Percentiles rank a stretch among this genome's conserved stretches.
Evolutionary conservation across 1,139 yeast species (phyloP).

Genomic region (Yamadazyma songkhlaensis): DNA sequence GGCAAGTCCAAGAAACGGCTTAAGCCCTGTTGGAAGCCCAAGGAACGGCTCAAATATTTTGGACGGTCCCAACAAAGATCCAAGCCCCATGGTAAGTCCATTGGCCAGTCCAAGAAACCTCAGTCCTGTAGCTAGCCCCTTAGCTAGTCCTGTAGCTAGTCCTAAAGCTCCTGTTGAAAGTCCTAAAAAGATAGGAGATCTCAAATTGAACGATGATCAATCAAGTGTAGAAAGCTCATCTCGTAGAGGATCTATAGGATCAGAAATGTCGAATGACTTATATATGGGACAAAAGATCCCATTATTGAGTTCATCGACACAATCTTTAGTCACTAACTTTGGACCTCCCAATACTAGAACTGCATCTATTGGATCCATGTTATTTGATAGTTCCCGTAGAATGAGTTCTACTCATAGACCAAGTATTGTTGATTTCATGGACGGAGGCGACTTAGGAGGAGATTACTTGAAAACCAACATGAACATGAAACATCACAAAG

Average conservation of each 20-base stretch:
- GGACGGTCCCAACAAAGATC: slow-evolving; percentile 11
- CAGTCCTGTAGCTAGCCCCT: too few relatives aligned
- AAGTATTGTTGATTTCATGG: slow-evolving; percentile 25
- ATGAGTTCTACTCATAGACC: slow-evolving; percentile 18
- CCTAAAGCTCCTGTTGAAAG: not conserved
- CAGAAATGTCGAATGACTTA: slow-evolving; percentile 20
- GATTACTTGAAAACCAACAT: slow-evolving; percentile 21
- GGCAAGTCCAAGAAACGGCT: slow-evolving; percentile 9
- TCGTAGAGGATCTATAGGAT: slow-evolving; percentile 23
- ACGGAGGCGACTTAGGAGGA: slow-evolving; percentile 23
- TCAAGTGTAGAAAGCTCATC: slow-evolving; percentile 14
- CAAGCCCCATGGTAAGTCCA: slow-evolving; percentile 11
- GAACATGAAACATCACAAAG: slow-evolving; percentile 1
- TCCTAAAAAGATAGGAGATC: not conserved
- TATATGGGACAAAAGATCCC: slow-evolving; percentile 42
- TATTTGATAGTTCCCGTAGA: slow-evolving; percentile 23
- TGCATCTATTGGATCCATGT: slow-evolving; percentile 27
- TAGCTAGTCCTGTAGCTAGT: not conserved
- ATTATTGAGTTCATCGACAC: slow-evolving; percentile 28
- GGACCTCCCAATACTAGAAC: slow-evolving; percentile 13
- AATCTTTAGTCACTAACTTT: slow-evolving; percentile 19
- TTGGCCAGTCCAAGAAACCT: slow-evolving; percentile 2
- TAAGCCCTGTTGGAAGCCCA: slow-evolving; percentile 9
- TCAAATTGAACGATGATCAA: slow-evolving; percentile 6
- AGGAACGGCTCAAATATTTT: slow-evolving; percentile 1